These are phyloP conservation scores for Leccinum subgranulosum DNA, from an alignment of 768 basidiomycete species.

Conservation along the genomic window DNA sequence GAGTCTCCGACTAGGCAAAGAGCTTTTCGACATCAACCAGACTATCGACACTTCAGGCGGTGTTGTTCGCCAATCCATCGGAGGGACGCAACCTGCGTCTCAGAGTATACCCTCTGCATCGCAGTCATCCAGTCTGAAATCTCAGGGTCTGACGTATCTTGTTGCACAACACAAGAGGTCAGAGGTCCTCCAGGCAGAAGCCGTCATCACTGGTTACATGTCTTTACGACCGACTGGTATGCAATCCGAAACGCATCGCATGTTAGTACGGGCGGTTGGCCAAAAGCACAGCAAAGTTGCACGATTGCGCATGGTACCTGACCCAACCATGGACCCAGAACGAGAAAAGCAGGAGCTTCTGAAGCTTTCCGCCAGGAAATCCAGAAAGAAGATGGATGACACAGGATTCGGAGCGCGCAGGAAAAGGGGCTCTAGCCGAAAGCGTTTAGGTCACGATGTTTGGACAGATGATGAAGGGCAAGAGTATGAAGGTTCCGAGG, in stretches of 20 bases:
- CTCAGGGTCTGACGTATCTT: constrained; percentile 82
- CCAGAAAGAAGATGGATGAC: constrained; percentile 54
- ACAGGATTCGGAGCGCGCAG: constrained; percentile 47
- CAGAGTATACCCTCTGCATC: constrained; percentile 41
- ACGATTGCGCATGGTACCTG: constrained; percentile 75
- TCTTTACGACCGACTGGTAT: constrained; percentile 83
- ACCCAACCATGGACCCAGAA: constrained; percentile 73
- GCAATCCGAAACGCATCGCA: constrained; percentile 86
- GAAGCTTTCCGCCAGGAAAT: constrained; percentile 61
- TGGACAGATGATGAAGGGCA: constrained; percentile 72
- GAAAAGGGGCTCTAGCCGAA: constrained; percentile 43
- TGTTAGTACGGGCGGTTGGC: constrained; percentile 82
- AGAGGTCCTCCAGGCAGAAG: constrained; percentile 83
- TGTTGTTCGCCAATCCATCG: constrained; percentile 55
- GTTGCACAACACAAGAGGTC: constrained; percentile 87
- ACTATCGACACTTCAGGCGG: constrained; percentile 75
- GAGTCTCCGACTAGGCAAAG: constrained; percentile 88
- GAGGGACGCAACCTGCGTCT: constrained; percentile 40
- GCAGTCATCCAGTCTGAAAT: constrained; percentile 38
- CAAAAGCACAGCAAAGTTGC: constrained; percentile 83
- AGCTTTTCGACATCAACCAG: constrained; percentile 88
- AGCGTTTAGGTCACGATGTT: constrained; percentile 43
- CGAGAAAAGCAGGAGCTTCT: constrained; percentile 67
- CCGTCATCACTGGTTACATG: constrained; percentile 80
- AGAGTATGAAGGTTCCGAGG: constrained; percentile 54